Evolutionary conservation across 371 early-diverging fungal genomes (phyloP).

Genomic region (Mucor saturninus): DNA sequence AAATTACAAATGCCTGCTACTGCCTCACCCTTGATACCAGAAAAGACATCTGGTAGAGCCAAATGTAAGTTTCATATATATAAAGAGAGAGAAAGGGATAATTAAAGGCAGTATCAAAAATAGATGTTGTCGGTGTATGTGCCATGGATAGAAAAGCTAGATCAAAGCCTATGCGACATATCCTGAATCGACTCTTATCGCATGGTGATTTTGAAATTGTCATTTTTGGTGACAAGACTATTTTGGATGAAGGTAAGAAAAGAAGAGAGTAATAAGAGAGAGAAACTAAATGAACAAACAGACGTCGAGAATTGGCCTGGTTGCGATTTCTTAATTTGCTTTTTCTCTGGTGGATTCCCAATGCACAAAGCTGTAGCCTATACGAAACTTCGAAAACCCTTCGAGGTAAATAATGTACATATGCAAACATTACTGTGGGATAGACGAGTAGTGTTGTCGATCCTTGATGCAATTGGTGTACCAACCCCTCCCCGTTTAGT

Average conservation of each 20-base stretch:
- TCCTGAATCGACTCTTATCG: constrained; percentile 81
- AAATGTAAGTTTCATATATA: constrained; percentile 12
- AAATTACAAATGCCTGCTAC: constrained; percentile 17
- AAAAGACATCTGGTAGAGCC: constrained; percentile 17
- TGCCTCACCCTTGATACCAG: constrained; percentile 21
- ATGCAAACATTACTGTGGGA: constrained; percentile 94
- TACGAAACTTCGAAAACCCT: constrained; percentile 81
- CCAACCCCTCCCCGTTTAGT: constrained; percentile 88
- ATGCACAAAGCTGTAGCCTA: constrained; percentile 94
- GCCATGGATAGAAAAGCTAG: constrained; percentile 95
- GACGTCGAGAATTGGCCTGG: constrained; percentile 92
- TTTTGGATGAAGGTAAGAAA: constrained; percentile 86
- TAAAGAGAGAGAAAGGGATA: background rate
- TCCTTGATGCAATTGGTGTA: constrained; percentile 86
- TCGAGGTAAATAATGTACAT: constrained; percentile 89
- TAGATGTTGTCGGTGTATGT: constrained; percentile 86
- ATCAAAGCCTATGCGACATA: constrained; percentile 96
- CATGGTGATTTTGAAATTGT: constrained; percentile 84
- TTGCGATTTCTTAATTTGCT: constrained; percentile 96
- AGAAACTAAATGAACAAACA: constrained; percentile 23
- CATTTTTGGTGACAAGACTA: constrained; percentile 96
- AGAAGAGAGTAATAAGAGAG: background rate
- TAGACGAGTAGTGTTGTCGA: constrained; percentile 84
- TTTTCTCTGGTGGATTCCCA: constrained; percentile 96
- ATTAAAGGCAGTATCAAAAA: background rate